A percentile compares a stretch with the other conserved stretches of the same genome.
Evolutionary conservation across 768 basidiomycete species (phyloP).

Genomic region (Pleurotus eryngii): DNA sequence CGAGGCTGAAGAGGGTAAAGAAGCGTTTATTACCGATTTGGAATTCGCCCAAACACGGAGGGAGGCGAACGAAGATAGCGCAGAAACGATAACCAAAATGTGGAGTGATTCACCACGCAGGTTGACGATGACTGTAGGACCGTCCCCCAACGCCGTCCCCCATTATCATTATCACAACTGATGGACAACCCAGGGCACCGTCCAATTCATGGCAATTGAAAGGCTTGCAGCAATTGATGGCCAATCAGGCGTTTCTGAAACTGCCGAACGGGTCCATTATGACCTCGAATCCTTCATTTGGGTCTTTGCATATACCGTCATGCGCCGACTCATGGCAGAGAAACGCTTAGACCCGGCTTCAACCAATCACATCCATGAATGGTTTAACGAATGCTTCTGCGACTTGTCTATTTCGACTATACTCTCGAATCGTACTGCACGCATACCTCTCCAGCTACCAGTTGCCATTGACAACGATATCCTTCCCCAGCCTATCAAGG

Average conservation of each 20-base stretch:
- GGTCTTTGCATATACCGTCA: conserved; percentile 4
- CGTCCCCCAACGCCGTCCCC: background rate
- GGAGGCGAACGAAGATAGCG: background rate
- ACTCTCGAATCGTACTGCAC: no score
- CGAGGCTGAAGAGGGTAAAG: background rate
- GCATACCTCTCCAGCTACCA: no score
- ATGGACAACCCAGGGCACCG: background rate
- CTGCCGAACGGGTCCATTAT: background rate
- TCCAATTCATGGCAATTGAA: conserved; percentile 6
- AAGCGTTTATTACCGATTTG: conserved; percentile 4
- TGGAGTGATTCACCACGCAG: background rate
- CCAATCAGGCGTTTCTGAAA: background rate
- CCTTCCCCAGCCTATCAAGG: no score
- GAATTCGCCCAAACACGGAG: background rate
- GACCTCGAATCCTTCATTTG: conserved; percentile 9
- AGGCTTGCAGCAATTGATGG: background rate
- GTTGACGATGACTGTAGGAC: background rate
- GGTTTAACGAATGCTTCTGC: no score
- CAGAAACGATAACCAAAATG: background rate
- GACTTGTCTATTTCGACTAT: no score
- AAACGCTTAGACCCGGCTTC: no score
- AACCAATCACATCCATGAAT: no score
- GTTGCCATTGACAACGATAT: no score
- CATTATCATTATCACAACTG: background rate
- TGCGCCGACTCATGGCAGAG: background rate